These are phyloP conservation scores for Ceratobasidium sp. DNA, from an alignment of 1,284 basidiomycete genomes.

Conservation along the genomic window DNA sequence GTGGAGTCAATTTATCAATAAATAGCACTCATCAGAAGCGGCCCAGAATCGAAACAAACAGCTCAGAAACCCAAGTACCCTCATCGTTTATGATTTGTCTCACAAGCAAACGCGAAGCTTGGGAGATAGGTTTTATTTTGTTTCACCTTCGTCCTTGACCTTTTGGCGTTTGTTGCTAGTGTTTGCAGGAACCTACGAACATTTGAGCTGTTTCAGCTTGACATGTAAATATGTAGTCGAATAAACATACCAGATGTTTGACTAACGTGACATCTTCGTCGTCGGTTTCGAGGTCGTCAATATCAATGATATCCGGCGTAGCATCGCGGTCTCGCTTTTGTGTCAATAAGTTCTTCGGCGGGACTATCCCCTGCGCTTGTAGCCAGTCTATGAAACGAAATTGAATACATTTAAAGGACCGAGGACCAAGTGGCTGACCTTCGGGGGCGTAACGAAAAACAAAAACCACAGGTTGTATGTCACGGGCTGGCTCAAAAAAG, in stretches of 20 bases:
- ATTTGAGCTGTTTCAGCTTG: background rate
- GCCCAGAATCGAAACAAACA: no score
- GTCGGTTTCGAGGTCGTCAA: conserved; percentile 2
- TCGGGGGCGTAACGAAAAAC: conserved; percentile 35
- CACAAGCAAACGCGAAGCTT: no score
- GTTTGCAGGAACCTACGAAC: background rate
- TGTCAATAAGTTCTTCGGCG: background rate
- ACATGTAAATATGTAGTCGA: no score
- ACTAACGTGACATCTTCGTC: background rate
- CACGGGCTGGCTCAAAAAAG: background rate
- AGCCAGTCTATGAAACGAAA: conserved; percentile 1
- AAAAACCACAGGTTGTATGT: background rate
- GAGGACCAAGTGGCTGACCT: conserved; percentile 4
- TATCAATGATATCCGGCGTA: conserved; percentile 13
- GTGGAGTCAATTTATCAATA: no score
- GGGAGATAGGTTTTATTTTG: no score
- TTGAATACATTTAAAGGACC: background rate
- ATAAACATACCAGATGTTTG: background rate
- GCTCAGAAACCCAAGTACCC: no score
- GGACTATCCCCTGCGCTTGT: conserved; percentile 10
- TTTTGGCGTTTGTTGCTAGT: background rate
- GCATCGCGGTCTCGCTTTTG: conserved; percentile 10
- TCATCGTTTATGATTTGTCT: no score
- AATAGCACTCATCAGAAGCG: no score
- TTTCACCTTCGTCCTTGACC: background rate